Percentiles rank a stretch among this genome's conserved stretches.
These are phyloP conservation scores for Exserohilum turcica DNA, from an alignment of 2,329 filamentous ascomycete genomes.

Conservation along the genomic window DNA sequence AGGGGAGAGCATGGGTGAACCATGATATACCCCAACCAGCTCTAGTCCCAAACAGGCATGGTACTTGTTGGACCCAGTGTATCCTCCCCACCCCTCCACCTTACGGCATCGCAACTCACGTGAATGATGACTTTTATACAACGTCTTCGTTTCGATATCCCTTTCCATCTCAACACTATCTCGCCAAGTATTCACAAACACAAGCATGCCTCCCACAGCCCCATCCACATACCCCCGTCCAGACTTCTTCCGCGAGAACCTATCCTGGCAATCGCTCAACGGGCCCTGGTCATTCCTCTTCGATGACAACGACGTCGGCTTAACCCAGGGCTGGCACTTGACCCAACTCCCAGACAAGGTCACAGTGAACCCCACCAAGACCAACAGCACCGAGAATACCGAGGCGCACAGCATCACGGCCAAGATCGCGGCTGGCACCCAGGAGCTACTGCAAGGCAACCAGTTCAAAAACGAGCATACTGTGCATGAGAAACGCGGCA, in stretches of 20 bases:
- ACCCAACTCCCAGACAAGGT: constrained; percentile 56
- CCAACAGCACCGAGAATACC: constrained; percentile 24
- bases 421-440: constrained; percentile 57
- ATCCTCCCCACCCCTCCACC: constrained; percentile 16
- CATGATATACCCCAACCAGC: neutral
- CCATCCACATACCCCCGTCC: constrained; percentile 63
- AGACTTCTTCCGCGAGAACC: constrained; percentile 63
- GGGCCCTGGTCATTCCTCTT: constrained; percentile 69
- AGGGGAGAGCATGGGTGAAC: neutral
- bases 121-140: constrained; percentile 11
- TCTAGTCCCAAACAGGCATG: constrained; percentile 4
- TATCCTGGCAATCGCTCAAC: constrained; percentile 66
- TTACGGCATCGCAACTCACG: constrained; percentile 13
- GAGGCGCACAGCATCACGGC: constrained; percentile 50
- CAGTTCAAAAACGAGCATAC: constrained; percentile 40
- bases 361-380: constrained; percentile 25
- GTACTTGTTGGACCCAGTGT: constrained; percentile 10
- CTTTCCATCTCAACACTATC: neutral
- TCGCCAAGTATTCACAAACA: neutral
- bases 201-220: constrained; percentile 6
- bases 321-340: constrained; percentile 60
- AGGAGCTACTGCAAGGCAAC: constrained; percentile 56
- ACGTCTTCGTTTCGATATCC: neutral
- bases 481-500: constrained; percentile 56
- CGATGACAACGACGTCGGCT: constrained; percentile 66